Base-by-base conservation (phyloP, 805 yeast genomes). In the Saccharomycopsis oosterbeekiorum region DNA sequence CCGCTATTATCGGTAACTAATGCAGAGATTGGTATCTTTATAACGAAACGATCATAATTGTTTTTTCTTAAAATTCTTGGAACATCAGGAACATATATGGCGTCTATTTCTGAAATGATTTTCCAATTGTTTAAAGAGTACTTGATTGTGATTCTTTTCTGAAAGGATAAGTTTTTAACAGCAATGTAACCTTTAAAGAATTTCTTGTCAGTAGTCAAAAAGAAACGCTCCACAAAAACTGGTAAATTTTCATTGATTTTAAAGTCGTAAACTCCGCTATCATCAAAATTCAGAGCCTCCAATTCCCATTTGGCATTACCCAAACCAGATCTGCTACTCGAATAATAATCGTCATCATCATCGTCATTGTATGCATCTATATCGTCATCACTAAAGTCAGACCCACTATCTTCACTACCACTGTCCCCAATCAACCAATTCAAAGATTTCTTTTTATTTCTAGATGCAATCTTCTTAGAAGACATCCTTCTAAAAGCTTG, bases 41-140 rank as follows among this genome's bases (percentile, higher is more conserved):
- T 88, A 14, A 80, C 75, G 69, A 89, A 89, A 56, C 96, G 75
- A 71, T 89, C 97, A 70, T 83, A 86, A 59, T 76, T 71, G 57
- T 84, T 74, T 17, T 74, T 70, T 62, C 76, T 77, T 64, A 84
- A 72, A 6, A 78, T 70, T 47, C 77, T 69, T 5, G 86, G 84
- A 1, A 78, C 68, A 62, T 86, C 89, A 2, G 81, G 78, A 1
- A 79, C 76, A 73, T 81, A 90, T 2, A 69, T 65, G 3, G 92
- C 87, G 51, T 83, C 84, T 39, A 86, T 80, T 69, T 88, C 93
- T 51, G 83, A 78, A 24, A 85, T 82, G 0, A 96, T 85, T 53
- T 74, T 75, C 98, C 98, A 92, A 67, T 78, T 74, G 70, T 93
- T 90, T 65, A 84, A 76, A 0, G 97, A 83, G 73, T 89, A 92